Percentiles rank a stretch among this genome's conserved stretches.
phyloP scores from a whole-genome alignment of 2,329 filamentous ascomycete genomes.

The Amylocarpus encephaloides region DNA sequence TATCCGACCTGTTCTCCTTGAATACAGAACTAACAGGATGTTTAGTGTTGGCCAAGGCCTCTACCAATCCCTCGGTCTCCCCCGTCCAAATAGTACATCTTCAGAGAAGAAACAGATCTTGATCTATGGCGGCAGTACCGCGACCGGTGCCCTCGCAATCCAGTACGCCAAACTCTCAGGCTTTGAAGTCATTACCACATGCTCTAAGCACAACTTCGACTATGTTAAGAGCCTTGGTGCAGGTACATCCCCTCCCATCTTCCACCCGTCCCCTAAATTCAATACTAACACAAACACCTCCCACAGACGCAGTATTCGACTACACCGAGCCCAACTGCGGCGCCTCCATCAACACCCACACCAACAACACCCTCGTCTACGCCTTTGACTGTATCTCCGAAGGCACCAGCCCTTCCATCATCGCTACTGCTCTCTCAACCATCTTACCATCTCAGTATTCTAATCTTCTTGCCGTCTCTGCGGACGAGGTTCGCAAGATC shows the following conservation, averaged over 20 bases:
- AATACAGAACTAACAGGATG: not conserved
- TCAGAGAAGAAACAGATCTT: conserved; percentile 37
- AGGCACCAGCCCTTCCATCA: conserved; percentile 31
- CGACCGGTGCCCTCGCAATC: conserved; percentile 43
- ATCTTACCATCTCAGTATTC: conserved; percentile 29
- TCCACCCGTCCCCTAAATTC: not conserved
- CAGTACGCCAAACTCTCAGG: conserved; percentile 41
- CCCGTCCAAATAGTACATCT: conserved; percentile 37
- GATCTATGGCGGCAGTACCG: conserved; percentile 41
- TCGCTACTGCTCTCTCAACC: conserved; percentile 36
- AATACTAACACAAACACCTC: not conserved
- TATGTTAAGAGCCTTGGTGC: conserved; percentile 43
- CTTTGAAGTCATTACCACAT: conserved; percentile 37
- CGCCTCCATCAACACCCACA: conserved; percentile 40
- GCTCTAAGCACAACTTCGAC: conserved; percentile 42
- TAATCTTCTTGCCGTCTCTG: conserved; percentile 34
- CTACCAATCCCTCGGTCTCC: conserved; percentile 2
- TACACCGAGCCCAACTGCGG: conserved; percentile 41
- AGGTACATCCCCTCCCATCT: conserved; percentile 24
- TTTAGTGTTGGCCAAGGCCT: not conserved
- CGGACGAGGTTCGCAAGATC: conserved; percentile 37
- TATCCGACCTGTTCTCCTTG: conserved; percentile 3
- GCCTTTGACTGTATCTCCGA: conserved; percentile 45
- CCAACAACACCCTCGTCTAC: conserved; percentile 37
- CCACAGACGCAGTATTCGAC: conserved; percentile 36